Conservation (phyloP, 768 basidiomycete genomes). For the Collybia mongolica region DNA sequence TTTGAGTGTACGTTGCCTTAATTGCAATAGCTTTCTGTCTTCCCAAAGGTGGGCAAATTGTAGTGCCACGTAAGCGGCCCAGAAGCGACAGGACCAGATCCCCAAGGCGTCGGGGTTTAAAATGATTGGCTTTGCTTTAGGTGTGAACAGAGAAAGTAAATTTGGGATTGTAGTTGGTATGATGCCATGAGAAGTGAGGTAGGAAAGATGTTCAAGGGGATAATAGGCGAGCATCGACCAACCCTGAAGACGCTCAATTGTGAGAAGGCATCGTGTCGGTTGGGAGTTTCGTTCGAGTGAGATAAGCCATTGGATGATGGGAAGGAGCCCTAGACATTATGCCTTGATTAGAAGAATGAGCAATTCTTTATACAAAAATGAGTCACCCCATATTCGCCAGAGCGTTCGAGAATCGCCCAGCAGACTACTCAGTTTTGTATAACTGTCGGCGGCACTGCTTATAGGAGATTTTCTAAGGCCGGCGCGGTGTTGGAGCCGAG, state of each 20-base stretch:
- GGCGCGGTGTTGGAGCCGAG: constrained; percentile 63
- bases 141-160: constrained; percentile 40
- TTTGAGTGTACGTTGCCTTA: constrained; percentile 52
- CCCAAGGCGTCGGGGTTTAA: constrained; percentile 49
- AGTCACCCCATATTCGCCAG: constrained; percentile 76
- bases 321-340: constrained; percentile 58
- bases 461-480: constrained; percentile 54
- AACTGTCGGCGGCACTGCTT: constrained; percentile 53
- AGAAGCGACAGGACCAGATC: constrained; percentile 78
- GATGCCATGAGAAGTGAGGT: constrained; percentile 59
- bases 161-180: constrained; percentile 55
- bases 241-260: constrained; percentile 78
- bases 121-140: constrained; percentile 36
- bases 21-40: constrained; percentile 58
- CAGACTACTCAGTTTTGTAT: constrained; percentile 50
- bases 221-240: constrained; percentile 81
- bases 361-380: neutral
- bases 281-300: constrained; percentile 70
- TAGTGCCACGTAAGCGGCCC: constrained; percentile 76
- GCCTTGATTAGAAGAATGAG: neutral
- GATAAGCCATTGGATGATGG: constrained; percentile 79
- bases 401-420: constrained; percentile 71
- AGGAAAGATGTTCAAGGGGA: constrained; percentile 76
- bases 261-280: constrained; percentile 67
- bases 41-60: constrained; percentile 74